Evolutionary conservation across 2,329 filamentous ascomycete genomes (phyloP).

Genomic region (Xenosphaeropsis pyriputrescens): DNA sequence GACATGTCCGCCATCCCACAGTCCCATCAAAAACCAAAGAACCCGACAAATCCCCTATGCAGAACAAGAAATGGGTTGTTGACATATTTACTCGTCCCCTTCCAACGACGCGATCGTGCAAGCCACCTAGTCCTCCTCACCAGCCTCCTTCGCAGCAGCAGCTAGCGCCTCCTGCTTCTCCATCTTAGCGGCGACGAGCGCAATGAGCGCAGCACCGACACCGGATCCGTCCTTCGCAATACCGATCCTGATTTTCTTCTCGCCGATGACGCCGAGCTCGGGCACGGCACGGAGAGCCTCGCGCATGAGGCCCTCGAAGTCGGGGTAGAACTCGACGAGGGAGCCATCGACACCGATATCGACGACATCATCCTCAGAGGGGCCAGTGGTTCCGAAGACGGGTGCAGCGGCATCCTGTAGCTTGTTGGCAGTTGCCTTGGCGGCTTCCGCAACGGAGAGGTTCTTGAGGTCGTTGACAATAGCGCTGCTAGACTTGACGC

Average conservation of each 20-base stretch:
- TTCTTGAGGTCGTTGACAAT: slow-evolving; percentile 13
- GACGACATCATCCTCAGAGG: slow-evolving; percentile 45
- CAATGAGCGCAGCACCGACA: slow-evolving; percentile 90
- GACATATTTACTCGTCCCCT: too few relatives aligned
- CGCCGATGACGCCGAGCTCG: slow-evolving; percentile 63
- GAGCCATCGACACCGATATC: slow-evolving; percentile 93
- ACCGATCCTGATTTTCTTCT: slow-evolving; percentile 80
- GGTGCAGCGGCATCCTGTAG: slow-evolving; percentile 7
- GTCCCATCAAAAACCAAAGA: too few relatives aligned
- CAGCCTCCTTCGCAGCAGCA: background rate
- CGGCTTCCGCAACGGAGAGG: slow-evolving; percentile 10
- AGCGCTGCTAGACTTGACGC: slow-evolving; percentile 8
- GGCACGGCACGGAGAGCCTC: slow-evolving; percentile 66
- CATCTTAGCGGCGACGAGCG: slow-evolving; percentile 63
- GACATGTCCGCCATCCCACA: too few relatives aligned
- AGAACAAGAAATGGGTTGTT: too few relatives aligned
- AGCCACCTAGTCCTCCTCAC: background rate
- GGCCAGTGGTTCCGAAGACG: slow-evolving; percentile 5
- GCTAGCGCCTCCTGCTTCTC: slow-evolving; percentile 10
- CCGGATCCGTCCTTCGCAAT: slow-evolving; percentile 95
- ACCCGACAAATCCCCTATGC: too few relatives aligned
- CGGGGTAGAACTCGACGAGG: slow-evolving; percentile 89
- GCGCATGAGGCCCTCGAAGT: slow-evolving; percentile 77
- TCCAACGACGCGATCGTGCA: too few relatives aligned
- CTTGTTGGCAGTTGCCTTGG: slow-evolving; percentile 11